Evolutionary conservation across 768 basidiomycete genomes (phyloP).

Genomic region (Gyrodon lividus): DNA sequence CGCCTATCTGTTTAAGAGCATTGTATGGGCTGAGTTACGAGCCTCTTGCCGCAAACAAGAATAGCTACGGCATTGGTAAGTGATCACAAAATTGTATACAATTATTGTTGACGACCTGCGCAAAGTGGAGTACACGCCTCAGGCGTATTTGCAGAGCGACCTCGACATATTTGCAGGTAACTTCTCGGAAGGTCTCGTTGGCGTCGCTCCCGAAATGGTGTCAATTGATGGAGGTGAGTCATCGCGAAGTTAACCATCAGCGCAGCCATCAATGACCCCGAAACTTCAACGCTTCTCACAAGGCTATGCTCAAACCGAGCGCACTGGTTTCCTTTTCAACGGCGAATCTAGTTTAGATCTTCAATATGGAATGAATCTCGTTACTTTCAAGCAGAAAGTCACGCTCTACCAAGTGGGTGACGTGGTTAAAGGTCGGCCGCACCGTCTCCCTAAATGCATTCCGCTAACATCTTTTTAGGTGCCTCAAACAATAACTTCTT

Average conservation of each 20-base stretch:
- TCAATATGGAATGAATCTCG: conserved; percentile 52
- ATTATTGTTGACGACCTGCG: conserved; percentile 16
- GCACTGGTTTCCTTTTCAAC: conserved; percentile 44
- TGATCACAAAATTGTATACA: not conserved
- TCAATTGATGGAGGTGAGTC: conserved; percentile 39
- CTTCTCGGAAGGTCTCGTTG: conserved; percentile 31
- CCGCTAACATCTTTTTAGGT: conserved; percentile 23
- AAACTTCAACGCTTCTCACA: conserved; percentile 28
- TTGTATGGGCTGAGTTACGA: conserved; percentile 53
- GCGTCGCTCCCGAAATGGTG: conserved; percentile 6
- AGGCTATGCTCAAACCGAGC: conserved; percentile 44
- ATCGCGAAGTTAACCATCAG: no score
- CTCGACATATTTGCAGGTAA: conserved; percentile 39
- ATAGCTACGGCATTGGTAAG: conserved; percentile 49
- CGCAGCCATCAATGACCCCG: conserved; percentile 2
- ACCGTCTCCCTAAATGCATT: not conserved
- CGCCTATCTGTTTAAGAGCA: conserved; percentile 52
- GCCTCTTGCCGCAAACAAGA: conserved; percentile 39
- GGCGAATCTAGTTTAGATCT: conserved; percentile 60
- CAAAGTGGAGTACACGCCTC: conserved; percentile 47
- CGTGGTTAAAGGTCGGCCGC: conserved; percentile 35
- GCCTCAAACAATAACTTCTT: conserved; percentile 48
- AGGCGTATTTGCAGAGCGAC: conserved; percentile 42
- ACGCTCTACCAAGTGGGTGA: conserved; percentile 48
- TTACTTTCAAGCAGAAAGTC: conserved; percentile 38